A percentile compares a stretch with the other conserved stretches of the same genome.
phyloP scores from a whole-genome alignment of 2,329 filamentous ascomycete species.

The Neonectria sp. region DNA sequence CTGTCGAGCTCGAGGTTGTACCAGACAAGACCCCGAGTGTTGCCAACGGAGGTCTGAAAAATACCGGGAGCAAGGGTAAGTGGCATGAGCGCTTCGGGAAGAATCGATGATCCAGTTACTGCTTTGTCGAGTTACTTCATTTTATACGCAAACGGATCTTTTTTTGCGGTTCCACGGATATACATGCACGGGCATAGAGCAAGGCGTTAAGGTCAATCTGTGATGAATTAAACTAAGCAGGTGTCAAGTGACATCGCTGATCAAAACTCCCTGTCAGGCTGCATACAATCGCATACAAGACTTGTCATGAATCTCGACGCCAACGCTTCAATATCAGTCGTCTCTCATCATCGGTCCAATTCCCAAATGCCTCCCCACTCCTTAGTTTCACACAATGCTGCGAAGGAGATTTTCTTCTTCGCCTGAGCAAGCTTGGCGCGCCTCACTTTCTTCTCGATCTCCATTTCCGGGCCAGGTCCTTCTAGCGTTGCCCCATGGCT shows the following conservation, averaged over 20 bases:
- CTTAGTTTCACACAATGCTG: neutral
- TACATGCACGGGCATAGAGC: neutral
- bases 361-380: neutral
- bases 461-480: neutral
- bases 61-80: slow-evolving; percentile 60
- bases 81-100: slow-evolving; percentile 74
- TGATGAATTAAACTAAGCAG: slow-evolving; percentile 5
- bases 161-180: too few species aligned
- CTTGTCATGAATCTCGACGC: slow-evolving; percentile 12
- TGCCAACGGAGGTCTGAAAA: slow-evolving; percentile 41
- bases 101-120: slow-evolving; percentile 53
- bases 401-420: neutral
- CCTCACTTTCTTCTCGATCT: neutral
- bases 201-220: slow-evolving; percentile 12
- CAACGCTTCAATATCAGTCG: slow-evolving; percentile 8
- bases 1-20: slow-evolving; percentile 70
- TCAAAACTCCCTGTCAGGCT: neutral
- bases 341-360: neutral
- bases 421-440: neutral
- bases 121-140: neutral
- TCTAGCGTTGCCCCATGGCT: slow-evolving; percentile 10
- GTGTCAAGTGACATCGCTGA: neutral
- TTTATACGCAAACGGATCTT: neutral
- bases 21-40: slow-evolving; percentile 49
- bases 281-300: slow-evolving; percentile 1